phyloP scores from a whole-genome alignment of 768 basidiomycete genomes.

The Tulasnella sp. region DNA sequence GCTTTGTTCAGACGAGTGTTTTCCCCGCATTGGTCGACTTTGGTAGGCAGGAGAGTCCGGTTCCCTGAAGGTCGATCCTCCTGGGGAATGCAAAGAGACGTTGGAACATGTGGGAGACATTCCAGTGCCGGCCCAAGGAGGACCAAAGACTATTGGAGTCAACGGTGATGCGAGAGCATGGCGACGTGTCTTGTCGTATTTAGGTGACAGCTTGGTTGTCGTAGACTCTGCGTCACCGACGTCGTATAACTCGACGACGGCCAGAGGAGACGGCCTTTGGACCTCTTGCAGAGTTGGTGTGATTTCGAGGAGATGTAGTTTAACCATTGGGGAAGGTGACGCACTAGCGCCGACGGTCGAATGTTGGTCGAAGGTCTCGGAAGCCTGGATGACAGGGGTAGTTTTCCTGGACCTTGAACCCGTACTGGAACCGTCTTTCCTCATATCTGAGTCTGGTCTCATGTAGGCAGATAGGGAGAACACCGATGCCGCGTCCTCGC shows the following conservation, averaged over 20 bases:
- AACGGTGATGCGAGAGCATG: not conserved
- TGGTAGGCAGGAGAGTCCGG: not conserved
- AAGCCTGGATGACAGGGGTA: not conserved
- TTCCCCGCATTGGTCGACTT: not conserved
- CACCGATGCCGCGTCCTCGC: not conserved
- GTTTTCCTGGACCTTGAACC: too few species aligned
- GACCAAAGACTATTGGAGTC: not conserved
- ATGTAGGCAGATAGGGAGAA: conserved; percentile 14
- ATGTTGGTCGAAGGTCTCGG: not conserved
- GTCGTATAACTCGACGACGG: not conserved
- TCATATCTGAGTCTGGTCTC: not conserved
- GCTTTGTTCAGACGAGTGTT: too few species aligned
- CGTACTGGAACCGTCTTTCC: not conserved
- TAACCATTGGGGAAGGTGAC: not conserved
- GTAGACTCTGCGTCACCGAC: not conserved
- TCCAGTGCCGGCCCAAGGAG: not conserved
- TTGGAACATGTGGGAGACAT: not conserved
- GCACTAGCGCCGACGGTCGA: not conserved
- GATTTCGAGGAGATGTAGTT: not conserved
- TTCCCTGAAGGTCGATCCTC: not conserved
- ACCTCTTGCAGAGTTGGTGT: not conserved
- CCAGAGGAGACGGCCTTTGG: not conserved
- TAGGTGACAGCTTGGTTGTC: not conserved
- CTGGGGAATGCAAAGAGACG: not conserved
- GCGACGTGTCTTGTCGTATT: not conserved